Conservation (phyloP, 768 basidiomycete genomes). For the Tephrocybe sp. region DNA sequence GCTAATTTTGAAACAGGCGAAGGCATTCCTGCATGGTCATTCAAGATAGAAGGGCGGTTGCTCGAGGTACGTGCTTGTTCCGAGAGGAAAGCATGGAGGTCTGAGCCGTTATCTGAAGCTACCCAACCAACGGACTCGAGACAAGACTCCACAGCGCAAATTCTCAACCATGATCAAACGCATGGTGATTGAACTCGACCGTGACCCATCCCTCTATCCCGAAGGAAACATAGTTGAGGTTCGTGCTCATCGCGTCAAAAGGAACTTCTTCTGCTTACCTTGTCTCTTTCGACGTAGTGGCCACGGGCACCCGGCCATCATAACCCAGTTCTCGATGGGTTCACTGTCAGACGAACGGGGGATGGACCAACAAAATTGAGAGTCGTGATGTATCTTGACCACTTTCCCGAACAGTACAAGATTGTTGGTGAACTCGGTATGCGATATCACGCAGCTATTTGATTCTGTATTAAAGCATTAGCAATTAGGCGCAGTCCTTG, state of each 20-base stretch:
- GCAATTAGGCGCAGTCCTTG: constrained; percentile 57
- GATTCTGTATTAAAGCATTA: constrained; percentile 4
- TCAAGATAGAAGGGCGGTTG: constrained; percentile 85
- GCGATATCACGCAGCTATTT: constrained; percentile 8
- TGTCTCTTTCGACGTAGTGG: constrained; percentile 60
- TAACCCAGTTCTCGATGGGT: constrained; percentile 76
- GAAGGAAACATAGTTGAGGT: constrained; percentile 93
- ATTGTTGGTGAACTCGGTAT: constrained; percentile 74
- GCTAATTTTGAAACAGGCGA: constrained; percentile 79
- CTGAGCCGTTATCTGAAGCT: constrained; percentile 34
- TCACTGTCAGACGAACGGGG: constrained; percentile 80
- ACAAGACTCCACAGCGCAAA: constrained; percentile 65
- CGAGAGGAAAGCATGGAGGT: not conserved
- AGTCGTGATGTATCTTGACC: constrained; percentile 83
- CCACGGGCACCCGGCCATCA: constrained; percentile 53
- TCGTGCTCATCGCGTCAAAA: constrained; percentile 13
- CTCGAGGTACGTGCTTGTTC: constrained; percentile 58
- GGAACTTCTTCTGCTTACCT: not conserved
- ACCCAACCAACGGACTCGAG: constrained; percentile 61
- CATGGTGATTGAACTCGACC: constrained; percentile 85
- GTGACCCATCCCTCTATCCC: constrained; percentile 76
- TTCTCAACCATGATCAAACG: constrained; percentile 85
- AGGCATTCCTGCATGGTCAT: constrained; percentile 85
- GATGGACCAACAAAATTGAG: constrained; percentile 77
- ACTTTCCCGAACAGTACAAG: constrained; percentile 85